These are phyloP conservation scores for Botryotinia calthae DNA, from an alignment of 2,329 filamentous ascomycete genomes.

Conservation along the genomic window DNA sequence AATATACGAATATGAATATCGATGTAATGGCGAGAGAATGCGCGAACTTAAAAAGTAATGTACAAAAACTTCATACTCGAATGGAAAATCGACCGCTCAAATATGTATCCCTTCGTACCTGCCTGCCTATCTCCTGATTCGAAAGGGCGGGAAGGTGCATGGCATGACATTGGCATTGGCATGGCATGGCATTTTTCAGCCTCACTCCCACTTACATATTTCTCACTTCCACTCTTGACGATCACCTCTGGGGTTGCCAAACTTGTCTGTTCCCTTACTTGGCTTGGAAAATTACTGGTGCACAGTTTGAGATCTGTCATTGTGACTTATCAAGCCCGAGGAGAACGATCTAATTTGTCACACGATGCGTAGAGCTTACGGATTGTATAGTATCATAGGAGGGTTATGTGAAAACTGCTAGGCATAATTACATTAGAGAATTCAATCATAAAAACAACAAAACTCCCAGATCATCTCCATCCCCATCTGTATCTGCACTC, in stretches of 20 bases:
- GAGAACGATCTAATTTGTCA: background rate
- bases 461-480: background rate
- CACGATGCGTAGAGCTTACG: background rate
- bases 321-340: background rate
- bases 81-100: background rate
- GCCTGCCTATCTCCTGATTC: background rate
- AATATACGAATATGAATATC: background rate
- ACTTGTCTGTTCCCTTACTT: background rate
- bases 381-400: too few relatives aligned
- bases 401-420: too few relatives aligned
- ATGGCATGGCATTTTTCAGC: slow-evolving; percentile 14
- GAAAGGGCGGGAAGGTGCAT: slow-evolving; percentile 5
- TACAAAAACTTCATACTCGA: background rate
- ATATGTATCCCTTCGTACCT: slow-evolving; percentile 1
- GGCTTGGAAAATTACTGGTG: background rate
- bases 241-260: background rate
- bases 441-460: background rate
- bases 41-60: background rate
- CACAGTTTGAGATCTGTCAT: background rate
- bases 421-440: too few relatives aligned
- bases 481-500: background rate
- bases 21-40: background rate
- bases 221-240: background rate
- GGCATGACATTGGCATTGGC: background rate
- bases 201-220: background rate